Evolutionary conservation across 164 flowering plant genomes (phyloP), one percentile per base, ranked within the genome.

Genomic region (Magnolia sinica): DNA sequence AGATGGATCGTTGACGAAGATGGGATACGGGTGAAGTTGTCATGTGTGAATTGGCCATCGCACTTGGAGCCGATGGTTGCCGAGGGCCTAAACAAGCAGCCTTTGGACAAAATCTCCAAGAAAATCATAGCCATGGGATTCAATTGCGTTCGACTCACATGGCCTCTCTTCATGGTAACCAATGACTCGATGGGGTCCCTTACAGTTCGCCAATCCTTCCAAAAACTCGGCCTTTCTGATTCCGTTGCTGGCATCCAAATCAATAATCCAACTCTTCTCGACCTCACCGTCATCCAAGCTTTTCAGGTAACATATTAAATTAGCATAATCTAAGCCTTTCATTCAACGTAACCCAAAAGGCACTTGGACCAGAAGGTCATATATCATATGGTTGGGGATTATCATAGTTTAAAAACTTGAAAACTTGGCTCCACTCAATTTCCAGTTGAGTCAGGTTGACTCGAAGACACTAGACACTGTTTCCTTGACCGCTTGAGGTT

Each of bases 101-200:
- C 99, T 9, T 55, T 91, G 59, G 94, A 88, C 59, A 79, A 8
- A 0, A 88, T 95, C 45, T 86, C 97, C 4, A 78, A 85, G 75
- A 64, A 55, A 64, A 91, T 95, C 4, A 55, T 22, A 9, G 45
- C 81, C 9, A 81, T 87, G 92, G 97, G 97, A 3, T 95, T 91
- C 81, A 93, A 95, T 65, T 95, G 98, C 77, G 97, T 92, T 29
- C 79, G 98, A 76, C 84, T 95, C 63, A 95, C 98, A 50, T 95
- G 97, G 97, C 91, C 98, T 0, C 80, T 88, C 20, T 90, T 77
- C 63, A 77, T 95, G 81, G 87, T 78, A 76, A 91, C 97, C 24
- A 86, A 92, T 71, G 84, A 84, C 23, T 71, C 97, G 0, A 80
- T 91, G 72, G 89, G 85, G 9, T 76, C 85, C 9, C n/a, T 82